Evolutionary conservation across 371 early-diverging fungal genomes (phyloP), one percentile per base, ranked within the genome.

Genomic region (Apophysomyces trapeziformis): DNA sequence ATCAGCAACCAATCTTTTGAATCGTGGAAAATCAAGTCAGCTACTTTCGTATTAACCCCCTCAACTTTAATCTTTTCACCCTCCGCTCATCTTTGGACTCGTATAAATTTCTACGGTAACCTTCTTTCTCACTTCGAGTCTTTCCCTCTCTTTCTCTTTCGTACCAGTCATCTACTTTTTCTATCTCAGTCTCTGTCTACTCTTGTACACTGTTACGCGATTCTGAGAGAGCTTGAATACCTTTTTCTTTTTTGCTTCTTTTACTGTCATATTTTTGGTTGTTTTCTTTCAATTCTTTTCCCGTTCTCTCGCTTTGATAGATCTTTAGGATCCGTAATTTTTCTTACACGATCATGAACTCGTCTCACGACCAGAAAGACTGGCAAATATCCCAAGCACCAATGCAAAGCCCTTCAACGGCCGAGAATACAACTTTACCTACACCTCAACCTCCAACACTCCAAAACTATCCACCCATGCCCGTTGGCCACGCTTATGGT

Each of bases 351-450:
- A 50, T 50, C 54, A 79, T 79, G 79, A 79, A 76, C 58, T 69
- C 79, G 43, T 57, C 72, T 13, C 74, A 73, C 64, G 73, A 76
- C 44, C 38, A 70, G 54, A 79, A 76, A 72, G 77, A 79, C 26
- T 79, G 79, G 79, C 77, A 76, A 9, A 69, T 75, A 71, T 64
- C 64, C 11, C 73, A 72, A 57, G 66, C 68, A 38, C 18, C 73
- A 57, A 54, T 74, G 45, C 76, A 74, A 12, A 69, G 71, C 54
- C 68, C 71, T 14, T 69, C 69, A 14, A 62, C 67, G 26, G 57
- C 65, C 47, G 73, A 75, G 39, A 68, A 69, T 43, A 68, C 75
- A 58, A 63, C 69, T 14, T 38, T 67, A 26, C 72, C 69, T 21
- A 60, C 72, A 43, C 68, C 69, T 57, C 71, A 67, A 54, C 60